Base-by-base conservation (phyloP, 176 grass and related monocot genomes). In the Triticum timopheevii region DNA sequence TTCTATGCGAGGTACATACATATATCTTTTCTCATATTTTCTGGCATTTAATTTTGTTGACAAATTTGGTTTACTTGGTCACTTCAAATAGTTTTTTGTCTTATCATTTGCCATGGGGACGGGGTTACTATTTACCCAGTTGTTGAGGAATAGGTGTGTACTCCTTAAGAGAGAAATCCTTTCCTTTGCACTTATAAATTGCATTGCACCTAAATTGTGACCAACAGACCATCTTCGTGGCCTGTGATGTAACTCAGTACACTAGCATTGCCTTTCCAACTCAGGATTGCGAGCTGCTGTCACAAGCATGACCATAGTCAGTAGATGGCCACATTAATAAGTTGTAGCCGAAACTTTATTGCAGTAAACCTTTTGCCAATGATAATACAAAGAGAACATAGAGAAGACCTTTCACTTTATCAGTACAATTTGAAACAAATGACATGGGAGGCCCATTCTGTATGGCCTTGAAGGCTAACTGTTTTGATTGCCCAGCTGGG, bases 1-100 rank as follows among this genome's bases (percentile, higher is more conserved):
- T 99, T 68, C 45, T 89, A 13, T 99, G 97, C 1, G 92, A 96
- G 97, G 97, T 99, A 94, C 44, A 65, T 99, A 94, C 36, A 65
- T 76, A 77, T 33, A 38, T 76, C 42, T 72, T 71, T 81, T 87
- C 62, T 91, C 13, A 56, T 70, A 65, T 56, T 72, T 71, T 3
- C 28, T 82, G 39, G 17, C 30, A 76, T 85, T 80, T 62, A 62
- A 16, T 77, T 61, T 69, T 81, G 35, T 52, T 82, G 62, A n/a
- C 15, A 30, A 63, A 77, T 54, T 30, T 81, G 3, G 13, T 62
- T 65, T 40, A 50, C 11, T 39, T 79, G 83, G 66, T 31, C 38
- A 70, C 47, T 75, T 47, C 1, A 75, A 74, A 78, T 68, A 61
- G 30, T 62, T 28, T 83, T 3, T 25, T 54, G 58, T 56, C 10